phyloP scores from a whole-genome alignment of 2,329 filamentous ascomycete species.

The Didymella keratinophila region DNA sequence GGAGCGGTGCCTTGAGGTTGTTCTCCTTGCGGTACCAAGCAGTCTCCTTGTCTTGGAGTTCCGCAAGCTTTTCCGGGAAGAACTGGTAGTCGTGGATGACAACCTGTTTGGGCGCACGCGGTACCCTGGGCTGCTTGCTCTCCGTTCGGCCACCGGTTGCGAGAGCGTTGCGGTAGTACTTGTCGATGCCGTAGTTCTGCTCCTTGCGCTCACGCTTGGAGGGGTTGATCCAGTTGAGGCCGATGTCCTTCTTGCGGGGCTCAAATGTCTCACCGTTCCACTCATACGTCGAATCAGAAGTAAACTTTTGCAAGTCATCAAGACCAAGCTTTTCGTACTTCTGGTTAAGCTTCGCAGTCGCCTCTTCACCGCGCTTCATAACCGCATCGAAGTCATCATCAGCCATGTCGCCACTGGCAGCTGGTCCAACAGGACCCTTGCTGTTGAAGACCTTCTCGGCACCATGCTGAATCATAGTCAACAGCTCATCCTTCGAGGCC shows the following conservation, averaged over 20 bases:
- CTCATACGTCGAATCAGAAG: conserved; percentile 95
- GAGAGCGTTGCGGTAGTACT: conserved; percentile 94
- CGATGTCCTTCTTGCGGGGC: conserved; percentile 82
- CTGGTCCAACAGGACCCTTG: conserved; percentile 69
- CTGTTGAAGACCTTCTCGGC: conserved; percentile 91
- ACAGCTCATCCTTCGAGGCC: conserved; percentile 92
- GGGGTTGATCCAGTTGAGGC: conserved; percentile 96
- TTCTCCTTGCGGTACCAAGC: conserved; percentile 97
- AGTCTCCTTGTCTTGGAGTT: conserved; percentile 95
- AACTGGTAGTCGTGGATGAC: conserved; percentile 96
- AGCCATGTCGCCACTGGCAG: conserved; percentile 69
- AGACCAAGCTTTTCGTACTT: conserved; percentile 97
- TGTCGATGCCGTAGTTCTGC: conserved; percentile 97
- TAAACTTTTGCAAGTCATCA: conserved; percentile 97
- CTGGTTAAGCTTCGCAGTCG: conserved; percentile 88
- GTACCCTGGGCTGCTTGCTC: conserved; percentile 91
- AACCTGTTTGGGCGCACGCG: conserved; percentile 93
- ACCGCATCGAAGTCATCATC: conserved; percentile 94
- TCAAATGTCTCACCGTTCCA: conserved; percentile 99
- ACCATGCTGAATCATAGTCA: conserved; percentile 98
- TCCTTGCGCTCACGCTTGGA: conserved; percentile 98
- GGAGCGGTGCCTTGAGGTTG: conserved; percentile 89
- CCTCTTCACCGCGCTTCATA: conserved; percentile 82
- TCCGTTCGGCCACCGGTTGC: conserved; percentile 79
- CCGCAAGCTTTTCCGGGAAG: conserved; percentile 82